Base-by-base conservation (phyloP, 768 basidiomycete species). In the Lanmaoa pseudosensibilis region DNA sequence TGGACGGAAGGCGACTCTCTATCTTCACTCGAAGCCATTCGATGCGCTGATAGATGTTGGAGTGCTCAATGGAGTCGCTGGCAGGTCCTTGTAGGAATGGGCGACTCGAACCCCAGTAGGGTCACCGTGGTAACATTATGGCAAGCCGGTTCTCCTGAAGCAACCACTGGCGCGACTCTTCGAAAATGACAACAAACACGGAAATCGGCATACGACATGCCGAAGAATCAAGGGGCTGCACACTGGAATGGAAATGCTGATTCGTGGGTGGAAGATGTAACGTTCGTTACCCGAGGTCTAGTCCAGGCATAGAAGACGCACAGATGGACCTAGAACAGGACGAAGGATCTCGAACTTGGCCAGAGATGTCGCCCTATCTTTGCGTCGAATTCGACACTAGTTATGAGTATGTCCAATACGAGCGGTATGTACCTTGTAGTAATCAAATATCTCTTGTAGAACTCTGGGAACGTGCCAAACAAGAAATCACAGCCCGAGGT, bases 111-210 rank as follows among this genome's bases (percentile, higher is more conserved):
- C 36, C 19, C 21, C 39, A 32, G 12, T 30, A 5, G 43, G 19
- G 52, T 40, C 51, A 13, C 59, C 54, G 18, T 65, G 46, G 64
- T 64, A 46, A 64, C 62, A 49, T 55, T 57, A 65, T 56, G 51
- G 58, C 48, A 64, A 33, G 21, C 38, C 13, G 19, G 27, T 56
- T 60, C 52, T 49, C 41, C 30, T 18, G 18, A 47, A 48, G n/a
- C 40, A 38, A 46, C 8, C 18, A 4, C 30, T 30, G 27, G 27
- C 27, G 7, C 27, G 27, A 30, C 27, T 30, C 27, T 34, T 41
- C 34, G 27, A 50, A 27, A 53, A 54, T 41, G 37, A 25, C 3
- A 21, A 45, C 36, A 19, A 47, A 15, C 36, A 19, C n/a, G 43
- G 43, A 9, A 23, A n/a, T 32, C 43, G 34, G 52, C 15, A 8